Percentiles rank a stretch among this genome's conserved stretches.
Conservation (phyloP, 2,329 filamentous ascomycete genomes). For the Fusarium cyanostomum region DNA sequence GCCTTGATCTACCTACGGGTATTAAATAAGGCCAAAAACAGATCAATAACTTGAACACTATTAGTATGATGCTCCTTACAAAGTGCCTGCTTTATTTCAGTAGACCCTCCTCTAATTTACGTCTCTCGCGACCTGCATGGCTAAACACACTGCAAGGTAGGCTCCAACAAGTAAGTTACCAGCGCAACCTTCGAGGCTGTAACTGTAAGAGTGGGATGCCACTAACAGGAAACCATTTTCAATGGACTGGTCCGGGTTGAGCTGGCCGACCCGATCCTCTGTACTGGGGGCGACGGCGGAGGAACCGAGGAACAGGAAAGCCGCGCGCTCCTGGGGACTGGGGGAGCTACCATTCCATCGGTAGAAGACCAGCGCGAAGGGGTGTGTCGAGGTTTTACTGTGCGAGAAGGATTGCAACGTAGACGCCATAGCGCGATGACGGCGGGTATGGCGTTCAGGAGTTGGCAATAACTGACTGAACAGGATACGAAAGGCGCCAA, state of each 20-base stretch:
- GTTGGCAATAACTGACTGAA: conserved; percentile 6
- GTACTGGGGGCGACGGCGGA: conserved; percentile 18
- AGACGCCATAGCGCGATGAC: conserved; percentile 24
- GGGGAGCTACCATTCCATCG: conserved; percentile 31
- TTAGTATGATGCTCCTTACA: no score
- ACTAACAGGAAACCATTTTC: conserved; percentile 3
- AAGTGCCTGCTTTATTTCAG: no score
- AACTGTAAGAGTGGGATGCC: neutral
- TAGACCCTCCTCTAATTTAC: no score
- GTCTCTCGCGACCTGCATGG: no score
- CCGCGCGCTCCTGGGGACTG: neutral
- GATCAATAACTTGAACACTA: no score
- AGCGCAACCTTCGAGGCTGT: neutral
- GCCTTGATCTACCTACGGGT: no score
- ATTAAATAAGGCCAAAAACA: no score
- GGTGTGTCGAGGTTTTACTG: conserved; percentile 6
- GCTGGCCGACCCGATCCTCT: conserved; percentile 28
- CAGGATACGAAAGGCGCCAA: conserved; percentile 4
- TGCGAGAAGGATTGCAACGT: conserved; percentile 15
- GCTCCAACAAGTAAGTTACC: neutral
- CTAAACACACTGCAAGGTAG: no score
- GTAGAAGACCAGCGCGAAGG: conserved; percentile 8
- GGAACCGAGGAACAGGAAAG: conserved; percentile 1
- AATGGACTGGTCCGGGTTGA: conserved; percentile 7
- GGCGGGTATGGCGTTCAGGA: conserved; percentile 26